These are phyloP conservation scores for Pulicaria dysenterica DNA, from an alignment of 129 eudicot genomes.

Conservation along the genomic window DNA sequence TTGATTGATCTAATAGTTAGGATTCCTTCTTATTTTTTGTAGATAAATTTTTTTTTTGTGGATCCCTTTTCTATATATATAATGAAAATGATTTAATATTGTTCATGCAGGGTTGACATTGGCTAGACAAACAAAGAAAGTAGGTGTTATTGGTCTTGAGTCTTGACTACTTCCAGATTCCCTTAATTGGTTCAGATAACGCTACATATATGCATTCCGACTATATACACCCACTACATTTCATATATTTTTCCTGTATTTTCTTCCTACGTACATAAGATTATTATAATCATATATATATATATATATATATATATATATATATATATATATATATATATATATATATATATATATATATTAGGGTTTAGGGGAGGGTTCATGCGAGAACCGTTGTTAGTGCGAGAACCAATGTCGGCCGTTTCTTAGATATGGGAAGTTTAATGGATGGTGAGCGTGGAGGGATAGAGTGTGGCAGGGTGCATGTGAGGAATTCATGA, in stretches of 20 bases:
- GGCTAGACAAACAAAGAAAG: slow-evolving; percentile 39
- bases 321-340: background rate
- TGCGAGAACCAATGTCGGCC: too few relatives aligned
- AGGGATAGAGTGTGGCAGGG: too few relatives aligned
- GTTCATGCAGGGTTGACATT: slow-evolving; percentile 35
- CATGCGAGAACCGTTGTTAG: too few relatives aligned
- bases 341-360: background rate
- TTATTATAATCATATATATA: slow-evolving; percentile 10
- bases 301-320: background rate
- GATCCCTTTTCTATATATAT: too few relatives aligned
- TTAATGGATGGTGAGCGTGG: too few relatives aligned
- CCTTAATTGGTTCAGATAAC: slow-evolving; percentile 21
- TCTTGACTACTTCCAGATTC: slow-evolving; percentile 48
- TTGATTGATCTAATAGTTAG: too few relatives aligned
- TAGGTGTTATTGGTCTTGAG: slow-evolving; percentile 43
- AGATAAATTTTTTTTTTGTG: too few relatives aligned
- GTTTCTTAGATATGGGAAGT: too few relatives aligned
- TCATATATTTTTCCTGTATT: background rate
- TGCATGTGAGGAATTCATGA: too few relatives aligned
- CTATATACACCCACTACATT: background rate
- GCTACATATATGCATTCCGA: slow-evolving; percentile 9
- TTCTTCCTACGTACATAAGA: background rate
- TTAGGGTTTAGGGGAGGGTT: too few relatives aligned
- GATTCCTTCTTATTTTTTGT: too few relatives aligned
- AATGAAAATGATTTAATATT: slow-evolving; percentile 5